These are phyloP conservation scores for Fusarium proliferatum DNA, from an alignment of 2,329 filamentous ascomycete genomes.

Conservation along the genomic window DNA sequence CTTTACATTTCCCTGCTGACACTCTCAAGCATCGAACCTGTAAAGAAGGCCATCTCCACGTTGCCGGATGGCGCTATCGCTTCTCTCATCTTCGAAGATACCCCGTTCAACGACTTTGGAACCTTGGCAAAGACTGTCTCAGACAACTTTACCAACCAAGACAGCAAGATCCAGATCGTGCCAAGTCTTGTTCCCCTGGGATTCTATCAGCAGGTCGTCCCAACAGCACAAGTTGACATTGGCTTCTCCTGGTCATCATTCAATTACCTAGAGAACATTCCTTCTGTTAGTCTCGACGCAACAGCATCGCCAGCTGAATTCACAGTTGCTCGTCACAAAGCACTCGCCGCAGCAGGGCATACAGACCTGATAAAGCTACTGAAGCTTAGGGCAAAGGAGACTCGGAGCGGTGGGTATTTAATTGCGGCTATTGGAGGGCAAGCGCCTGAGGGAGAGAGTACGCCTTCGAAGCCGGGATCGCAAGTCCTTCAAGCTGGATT, in stretches of 20 bases:
- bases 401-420: not conserved
- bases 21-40: not conserved
- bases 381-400: slow-evolving; percentile 1
- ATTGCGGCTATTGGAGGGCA: slow-evolving; percentile 3
- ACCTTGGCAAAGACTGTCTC: slow-evolving; percentile 14
- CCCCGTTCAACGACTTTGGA: slow-evolving; percentile 12
- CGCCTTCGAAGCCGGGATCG: not conserved
- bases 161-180: not conserved
- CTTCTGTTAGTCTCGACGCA: not conserved
- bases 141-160: not conserved
- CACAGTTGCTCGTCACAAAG: slow-evolving; percentile 3
- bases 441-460: not conserved
- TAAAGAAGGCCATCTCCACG: not conserved
- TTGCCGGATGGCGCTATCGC: not conserved
- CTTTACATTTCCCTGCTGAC: not conserved
- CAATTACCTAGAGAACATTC: slow-evolving; percentile 3
- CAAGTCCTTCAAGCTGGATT: not conserved
- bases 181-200: slow-evolving; percentile 4
- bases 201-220: slow-evolving; percentile 7
- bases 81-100: slow-evolving; percentile 11
- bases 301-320: slow-evolving; percentile 8
- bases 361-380: not conserved
- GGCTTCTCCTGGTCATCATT: slow-evolving; percentile 15
- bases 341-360: not conserved
- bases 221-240: not conserved